Evolutionary conservation across 805 yeast genomes (phyloP).

Genomic region (Metschnikowia noctiluminum): DNA sequence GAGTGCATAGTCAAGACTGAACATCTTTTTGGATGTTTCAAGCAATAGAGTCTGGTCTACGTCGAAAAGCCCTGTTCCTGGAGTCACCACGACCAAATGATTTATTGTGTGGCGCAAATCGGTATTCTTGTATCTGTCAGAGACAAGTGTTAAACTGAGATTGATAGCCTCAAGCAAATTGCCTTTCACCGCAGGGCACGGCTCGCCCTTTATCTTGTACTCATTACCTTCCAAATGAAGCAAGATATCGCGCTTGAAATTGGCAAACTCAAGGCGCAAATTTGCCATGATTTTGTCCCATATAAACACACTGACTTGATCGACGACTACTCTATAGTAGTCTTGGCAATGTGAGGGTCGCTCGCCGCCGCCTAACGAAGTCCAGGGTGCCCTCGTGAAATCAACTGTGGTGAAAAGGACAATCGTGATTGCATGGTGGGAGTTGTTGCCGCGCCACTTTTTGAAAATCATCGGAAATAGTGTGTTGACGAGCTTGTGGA

Average conservation of each 20-base stretch:
- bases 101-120: slow-evolving; percentile 87
- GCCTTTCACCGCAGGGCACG: slow-evolving; percentile 86
- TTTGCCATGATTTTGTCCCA: slow-evolving; percentile 94
- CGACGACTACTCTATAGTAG: slow-evolving; percentile 90
- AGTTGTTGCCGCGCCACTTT: slow-evolving; percentile 80
- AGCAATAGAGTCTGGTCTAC: slow-evolving; percentile 77
- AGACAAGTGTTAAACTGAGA: slow-evolving; percentile 71
- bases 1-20: slow-evolving; percentile 78
- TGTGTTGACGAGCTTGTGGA: slow-evolving; percentile 89
- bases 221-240: slow-evolving; percentile 36
- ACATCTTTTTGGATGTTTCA: slow-evolving; percentile 70
- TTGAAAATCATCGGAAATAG: slow-evolving; percentile 85
- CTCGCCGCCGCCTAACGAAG: slow-evolving; percentile 66
- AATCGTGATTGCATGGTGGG: slow-evolving; percentile 89
- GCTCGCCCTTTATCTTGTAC: slow-evolving; percentile 44
- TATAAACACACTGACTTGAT: slow-evolving; percentile 80
- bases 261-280: slow-evolving; percentile 77
- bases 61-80: slow-evolving; percentile 92
- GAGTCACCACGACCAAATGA: slow-evolving; percentile 84
- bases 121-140: slow-evolving; percentile 76
- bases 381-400: slow-evolving; percentile 48
- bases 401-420: slow-evolving; percentile 85
- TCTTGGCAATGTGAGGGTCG: slow-evolving; percentile 65
- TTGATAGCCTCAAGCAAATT: slow-evolving; percentile 85
- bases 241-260: slow-evolving; percentile 72